Evolutionary conservation across 495 filamentous ascomycete genomes (phyloP).

Genomic region (Penicillium diatomitis): DNA sequence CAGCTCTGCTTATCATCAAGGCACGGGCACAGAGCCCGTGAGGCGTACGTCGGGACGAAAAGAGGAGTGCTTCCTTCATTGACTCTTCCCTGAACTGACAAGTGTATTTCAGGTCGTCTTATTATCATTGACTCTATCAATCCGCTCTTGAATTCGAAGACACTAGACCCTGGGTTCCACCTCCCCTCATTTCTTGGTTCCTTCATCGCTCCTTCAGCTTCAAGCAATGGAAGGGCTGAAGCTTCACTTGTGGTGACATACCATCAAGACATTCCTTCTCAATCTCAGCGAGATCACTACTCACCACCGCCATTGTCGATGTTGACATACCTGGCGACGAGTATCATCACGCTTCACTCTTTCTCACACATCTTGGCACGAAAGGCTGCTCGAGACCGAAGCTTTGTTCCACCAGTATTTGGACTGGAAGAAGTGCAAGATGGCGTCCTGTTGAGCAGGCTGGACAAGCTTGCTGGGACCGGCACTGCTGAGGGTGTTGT

Average conservation of each 20-base stretch:
- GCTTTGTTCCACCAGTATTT: constrained; percentile 60
- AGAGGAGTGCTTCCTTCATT: neutral
- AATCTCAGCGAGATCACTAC: constrained; percentile 53
- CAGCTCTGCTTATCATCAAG: constrained; percentile 17
- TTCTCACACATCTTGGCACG: constrained; percentile 60
- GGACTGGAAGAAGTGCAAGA: constrained; percentile 68
- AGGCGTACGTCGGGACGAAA: constrained; percentile 19
- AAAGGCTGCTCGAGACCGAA: constrained; percentile 60
- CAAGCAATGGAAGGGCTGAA: constrained; percentile 20
- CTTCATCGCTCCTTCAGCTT: constrained; percentile 20
- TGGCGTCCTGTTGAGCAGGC: constrained; percentile 56
- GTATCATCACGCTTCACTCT: constrained; percentile 51
- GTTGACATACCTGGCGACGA: constrained; percentile 58
- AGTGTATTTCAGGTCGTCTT: constrained; percentile 23
- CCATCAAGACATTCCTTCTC: constrained; percentile 36
- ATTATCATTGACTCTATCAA: constrained; percentile 40
- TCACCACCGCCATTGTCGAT: constrained; percentile 53
- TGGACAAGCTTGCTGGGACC: constrained; percentile 34
- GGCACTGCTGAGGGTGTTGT: constrained; percentile 52
- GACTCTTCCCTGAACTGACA: neutral
- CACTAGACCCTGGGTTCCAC: constrained; percentile 22
- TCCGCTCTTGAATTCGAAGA: constrained; percentile 24
- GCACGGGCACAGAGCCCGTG: constrained; percentile 18
- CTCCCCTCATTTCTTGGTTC: constrained; percentile 32
- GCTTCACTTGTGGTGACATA: constrained; percentile 37